Percentiles rank a stretch among this genome's conserved stretches.
These are phyloP conservation scores for Phytopythium mirpurense DNA, from an alignment of 352 stramenopile genomes.

Conservation along the genomic window DNA sequence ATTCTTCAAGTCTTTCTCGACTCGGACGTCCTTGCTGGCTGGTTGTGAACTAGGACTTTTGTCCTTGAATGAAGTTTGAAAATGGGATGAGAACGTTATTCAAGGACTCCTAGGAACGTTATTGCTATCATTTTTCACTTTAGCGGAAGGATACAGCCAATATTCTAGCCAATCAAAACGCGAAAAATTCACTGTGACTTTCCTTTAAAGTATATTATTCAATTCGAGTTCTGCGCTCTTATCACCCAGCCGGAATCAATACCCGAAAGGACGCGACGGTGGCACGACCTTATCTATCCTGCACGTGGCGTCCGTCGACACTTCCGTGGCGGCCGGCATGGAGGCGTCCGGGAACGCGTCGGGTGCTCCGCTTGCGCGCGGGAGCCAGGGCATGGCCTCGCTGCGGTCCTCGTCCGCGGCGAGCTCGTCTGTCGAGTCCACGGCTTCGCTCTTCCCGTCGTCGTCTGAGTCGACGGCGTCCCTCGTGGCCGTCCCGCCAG, in stretches of 20 bases:
- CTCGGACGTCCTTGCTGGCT: no score
- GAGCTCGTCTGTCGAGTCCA: background rate
- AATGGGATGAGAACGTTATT: no score
- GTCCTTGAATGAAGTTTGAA: no score
- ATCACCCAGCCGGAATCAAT: no score
- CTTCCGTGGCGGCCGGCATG: background rate
- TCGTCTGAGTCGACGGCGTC: background rate
- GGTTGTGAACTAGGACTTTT: no score
- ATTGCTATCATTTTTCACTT: no score
- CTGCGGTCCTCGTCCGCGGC: background rate
- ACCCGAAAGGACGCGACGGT: constrained; percentile 8
- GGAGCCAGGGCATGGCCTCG: background rate
- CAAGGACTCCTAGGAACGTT: no score
- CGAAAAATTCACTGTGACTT: background rate
- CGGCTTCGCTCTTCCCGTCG: background rate
- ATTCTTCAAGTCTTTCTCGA: no score
- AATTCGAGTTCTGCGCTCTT: no score
- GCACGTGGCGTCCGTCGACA: no score
- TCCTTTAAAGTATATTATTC: background rate
- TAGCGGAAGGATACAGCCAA: no score
- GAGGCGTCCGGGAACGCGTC: background rate
- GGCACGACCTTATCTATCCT: no score
- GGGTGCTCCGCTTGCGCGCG: background rate
- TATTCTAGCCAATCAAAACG: background rate
- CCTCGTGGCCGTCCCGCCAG: background rate